Evolutionary conservation across 306 rosid genomes (phyloP).

Genomic region (Ochetophila trinervis): DNA sequence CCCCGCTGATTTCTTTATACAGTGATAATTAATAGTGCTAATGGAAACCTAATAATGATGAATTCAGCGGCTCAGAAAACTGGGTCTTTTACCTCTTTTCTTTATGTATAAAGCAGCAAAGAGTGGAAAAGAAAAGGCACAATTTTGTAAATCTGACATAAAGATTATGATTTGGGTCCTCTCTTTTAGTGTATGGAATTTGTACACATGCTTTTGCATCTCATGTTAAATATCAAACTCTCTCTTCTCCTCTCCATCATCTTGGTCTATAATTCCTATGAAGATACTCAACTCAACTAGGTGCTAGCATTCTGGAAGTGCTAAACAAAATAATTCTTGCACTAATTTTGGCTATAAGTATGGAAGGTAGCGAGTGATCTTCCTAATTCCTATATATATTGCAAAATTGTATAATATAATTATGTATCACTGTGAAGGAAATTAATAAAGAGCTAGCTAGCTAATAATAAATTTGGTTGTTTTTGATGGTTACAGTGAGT

Average conservation of each 20-base stretch:
- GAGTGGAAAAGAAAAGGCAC: slow-evolving; percentile 59
- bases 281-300: background rate
- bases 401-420: background rate
- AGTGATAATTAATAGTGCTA: slow-evolving; percentile 53
- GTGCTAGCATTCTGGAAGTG: background rate
- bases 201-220: slow-evolving; percentile 18
- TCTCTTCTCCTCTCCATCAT: slow-evolving; percentile 27
- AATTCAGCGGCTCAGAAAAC: slow-evolving; percentile 56
- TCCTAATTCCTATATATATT: too few species aligned
- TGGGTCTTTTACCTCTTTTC: slow-evolving; percentile 36
- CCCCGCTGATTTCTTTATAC: slow-evolving; percentile 36
- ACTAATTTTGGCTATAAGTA: background rate
- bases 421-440: background rate
- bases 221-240: slow-evolving; percentile 46
- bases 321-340: too few species aligned
- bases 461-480: slow-evolving; percentile 11
- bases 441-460: slow-evolving; percentile 8
- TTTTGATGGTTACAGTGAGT: slow-evolving; percentile 52
- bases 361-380: background rate
- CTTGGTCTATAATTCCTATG: slow-evolving; percentile 21
- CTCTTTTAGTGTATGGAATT: slow-evolving; percentile 27
- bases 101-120: slow-evolving; percentile 47
- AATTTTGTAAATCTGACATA: slow-evolving; percentile 41
- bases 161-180: slow-evolving; percentile 47
- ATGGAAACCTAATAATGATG: slow-evolving; percentile 60